Percentiles rank a stretch among this genome's conserved stretches.
These are phyloP conservation scores for Wickerhamomyces chaumierensis DNA, from an alignment of 805 yeast genomes.

Conservation along the genomic window DNA sequence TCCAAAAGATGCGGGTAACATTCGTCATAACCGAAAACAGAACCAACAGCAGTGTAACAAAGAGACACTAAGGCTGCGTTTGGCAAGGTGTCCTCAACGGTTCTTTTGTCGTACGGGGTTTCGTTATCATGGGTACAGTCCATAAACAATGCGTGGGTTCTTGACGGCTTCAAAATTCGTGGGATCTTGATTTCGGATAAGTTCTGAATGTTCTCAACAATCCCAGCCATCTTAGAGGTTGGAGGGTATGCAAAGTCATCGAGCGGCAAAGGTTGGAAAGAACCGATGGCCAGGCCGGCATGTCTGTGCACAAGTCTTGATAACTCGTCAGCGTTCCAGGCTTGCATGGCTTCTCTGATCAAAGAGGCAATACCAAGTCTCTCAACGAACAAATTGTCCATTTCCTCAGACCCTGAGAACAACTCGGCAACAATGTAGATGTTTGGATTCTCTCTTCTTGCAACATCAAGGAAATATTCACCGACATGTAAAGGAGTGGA, in stretches of 20 bases:
- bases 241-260: constrained; percentile 66
- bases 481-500: constrained; percentile 96
- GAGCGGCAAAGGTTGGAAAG: constrained; percentile 69
- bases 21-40: constrained; percentile 91
- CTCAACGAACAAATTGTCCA: constrained; percentile 86
- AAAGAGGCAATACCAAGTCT: constrained; percentile 80
- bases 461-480: constrained; percentile 75
- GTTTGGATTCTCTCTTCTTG: constrained; percentile 75
- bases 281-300: constrained; percentile 94
- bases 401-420: constrained; percentile 83
- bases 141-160: constrained; percentile 94
- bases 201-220: constrained; percentile 5
- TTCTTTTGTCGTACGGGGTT: constrained; percentile 78
- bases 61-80: constrained; percentile 91
- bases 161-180: constrained; percentile 46
- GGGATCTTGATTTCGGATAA: constrained; percentile 63
- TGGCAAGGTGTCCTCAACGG: constrained; percentile 88
- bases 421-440: constrained; percentile 90
- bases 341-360: constrained; percentile 96
- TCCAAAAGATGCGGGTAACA: constrained; percentile 74
- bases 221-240: constrained; percentile 3
- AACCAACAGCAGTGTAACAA: constrained; percentile 89
- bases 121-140: constrained; percentile 97
- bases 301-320: constrained; percentile 81
- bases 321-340: constrained; percentile 78